Base-by-base conservation (phyloP, 345 rosid genomes). In the Citrus sp. region DNA sequence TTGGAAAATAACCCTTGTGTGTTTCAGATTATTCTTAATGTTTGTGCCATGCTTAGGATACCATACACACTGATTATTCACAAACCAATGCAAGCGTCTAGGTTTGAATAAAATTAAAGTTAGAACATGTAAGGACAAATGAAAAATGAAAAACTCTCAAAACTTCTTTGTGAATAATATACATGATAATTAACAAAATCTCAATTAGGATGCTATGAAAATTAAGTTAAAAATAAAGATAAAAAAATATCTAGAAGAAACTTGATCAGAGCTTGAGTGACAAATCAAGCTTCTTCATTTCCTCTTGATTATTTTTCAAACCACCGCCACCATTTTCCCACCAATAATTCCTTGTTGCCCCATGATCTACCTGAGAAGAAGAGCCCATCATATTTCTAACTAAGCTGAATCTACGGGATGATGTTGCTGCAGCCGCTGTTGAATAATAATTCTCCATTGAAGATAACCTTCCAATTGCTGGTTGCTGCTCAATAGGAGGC, bases 231-330 rank as follows among this genome's bases (percentile, higher is more conserved):
- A 22, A 69, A 25, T 62, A 13, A 25, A n/a, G 24, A 60, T 2
- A 14, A 13, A 40, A 40, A 32, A 75, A 51, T 19, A 62, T 58
- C n/a, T 58, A 19, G 30, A 54, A 56, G 70, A 79, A 55, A 63
- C 49, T 84, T 54, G 22, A 54, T 54, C 62, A 92, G 68, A 90
- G 97, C 87, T 86, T 92, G 55, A 92, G 92, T 61, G 94, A 87
- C 78, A 92, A 80, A 79, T 92, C 97, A 77, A 92, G 88, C 77
- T 87, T 90, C 78, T 88, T 87, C 70, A 84, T 40, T 65, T 92
- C 91, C 72, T 89, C 94, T 76, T 89, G 88, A 68, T 70, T 78
- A 74, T 61, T 64, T 80, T 72, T 86, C 28, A 82, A 71, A 38
- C 76, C 84, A 18, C 72, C 65, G 2, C 72, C 84, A 6, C 69